Evolutionary conservation across 208 protist species (phyloP).

Genomic region (Herpetomonas tarakana): DNA sequence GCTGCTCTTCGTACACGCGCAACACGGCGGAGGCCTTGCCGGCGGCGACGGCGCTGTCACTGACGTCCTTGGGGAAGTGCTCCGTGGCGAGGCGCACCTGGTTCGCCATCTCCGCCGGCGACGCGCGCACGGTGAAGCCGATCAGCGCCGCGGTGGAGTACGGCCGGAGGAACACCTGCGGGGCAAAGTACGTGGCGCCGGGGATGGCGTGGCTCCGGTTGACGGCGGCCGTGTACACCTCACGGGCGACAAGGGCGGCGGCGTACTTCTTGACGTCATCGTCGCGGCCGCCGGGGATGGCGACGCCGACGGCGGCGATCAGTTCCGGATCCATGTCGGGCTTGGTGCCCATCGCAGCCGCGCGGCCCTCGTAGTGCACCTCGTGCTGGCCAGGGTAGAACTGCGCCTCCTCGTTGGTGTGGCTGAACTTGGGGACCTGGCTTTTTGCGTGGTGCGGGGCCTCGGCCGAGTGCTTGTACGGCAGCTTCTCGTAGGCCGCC

Average conservation of each 20-base stretch:
- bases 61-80: conserved; percentile 38
- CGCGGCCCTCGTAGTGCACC: conserved; percentile 63
- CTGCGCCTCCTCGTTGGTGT: conserved; percentile 65
- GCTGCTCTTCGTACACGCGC: conserved; percentile 40
- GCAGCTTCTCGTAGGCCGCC: conserved; percentile 73
- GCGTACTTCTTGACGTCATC: conserved; percentile 52
- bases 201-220: conserved; percentile 17
- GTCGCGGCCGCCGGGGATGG: conserved; percentile 47
- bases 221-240: conserved; percentile 56
- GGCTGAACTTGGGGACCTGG: conserved; percentile 23
- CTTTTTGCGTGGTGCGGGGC: conserved; percentile 61
- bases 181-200: conserved; percentile 33
- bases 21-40: conserved; percentile 41
- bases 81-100: conserved; percentile 30
- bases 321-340: conserved; percentile 82
- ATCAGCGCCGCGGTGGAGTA: conserved; percentile 75
- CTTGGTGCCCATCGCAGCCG: conserved; percentile 71
- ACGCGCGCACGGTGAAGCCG: conserved; percentile 66
- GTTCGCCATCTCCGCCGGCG: conserved; percentile 33
- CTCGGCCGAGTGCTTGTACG: conserved; percentile 69
- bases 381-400: conserved; percentile 64
- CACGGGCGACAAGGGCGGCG: conserved; percentile 57
- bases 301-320: conserved; percentile 68
- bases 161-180: conserved; percentile 74
- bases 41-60: conserved; percentile 21